A percentile compares a stretch with the other conserved stretches of the same genome.
Evolutionary conservation across 2,329 filamentous ascomycete species (phyloP).

Genomic region (Cladophialophora bantiana): DNA sequence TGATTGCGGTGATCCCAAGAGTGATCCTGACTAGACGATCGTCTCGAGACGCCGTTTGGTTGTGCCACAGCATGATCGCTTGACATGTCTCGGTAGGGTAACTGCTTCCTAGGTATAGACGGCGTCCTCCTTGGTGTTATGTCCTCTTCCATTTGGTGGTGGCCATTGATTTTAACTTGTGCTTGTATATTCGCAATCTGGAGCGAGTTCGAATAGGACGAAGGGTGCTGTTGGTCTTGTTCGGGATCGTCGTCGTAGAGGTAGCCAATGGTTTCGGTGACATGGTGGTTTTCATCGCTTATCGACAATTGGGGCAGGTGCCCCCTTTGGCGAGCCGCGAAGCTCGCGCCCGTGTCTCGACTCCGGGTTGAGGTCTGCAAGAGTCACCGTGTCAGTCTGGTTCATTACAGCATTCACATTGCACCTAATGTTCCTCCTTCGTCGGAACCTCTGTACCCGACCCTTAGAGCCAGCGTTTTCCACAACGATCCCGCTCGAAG

Average conservation of each 20-base stretch:
- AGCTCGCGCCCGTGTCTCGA: slow-evolving; percentile 53
- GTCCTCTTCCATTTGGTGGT: slow-evolving; percentile 14
- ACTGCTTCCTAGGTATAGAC: slow-evolving; percentile 31
- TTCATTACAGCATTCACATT: background rate
- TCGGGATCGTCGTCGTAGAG: slow-evolving; percentile 79
- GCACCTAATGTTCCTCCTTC: background rate
- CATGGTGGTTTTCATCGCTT: slow-evolving; percentile 90
- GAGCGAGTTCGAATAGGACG: slow-evolving; percentile 15
- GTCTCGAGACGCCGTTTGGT: slow-evolving; percentile 46
- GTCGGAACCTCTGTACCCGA: too few species aligned
- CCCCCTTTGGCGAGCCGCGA: slow-evolving; percentile 59
- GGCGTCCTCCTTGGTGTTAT: slow-evolving; percentile 21
- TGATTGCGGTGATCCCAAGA: slow-evolving; percentile 53
- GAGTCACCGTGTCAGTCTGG: slow-evolving; percentile 30
- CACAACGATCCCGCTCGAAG: background rate
- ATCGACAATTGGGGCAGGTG: slow-evolving; percentile 71
- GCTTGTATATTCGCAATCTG: slow-evolving; percentile 18
- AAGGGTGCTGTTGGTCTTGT: slow-evolving; percentile 20
- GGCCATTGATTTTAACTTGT: slow-evolving; percentile 24
- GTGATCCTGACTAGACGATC: slow-evolving; percentile 40
- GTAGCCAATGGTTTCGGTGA: slow-evolving; percentile 91
- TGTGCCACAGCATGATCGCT: slow-evolving; percentile 28
- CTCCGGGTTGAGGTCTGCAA: slow-evolving; percentile 51
- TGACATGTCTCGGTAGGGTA: slow-evolving; percentile 30
- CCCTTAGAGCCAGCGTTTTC: background rate